phyloP scores from a whole-genome alignment of 2,329 filamentous ascomycete genomes.

The Fusarium coffeatum region DNA sequence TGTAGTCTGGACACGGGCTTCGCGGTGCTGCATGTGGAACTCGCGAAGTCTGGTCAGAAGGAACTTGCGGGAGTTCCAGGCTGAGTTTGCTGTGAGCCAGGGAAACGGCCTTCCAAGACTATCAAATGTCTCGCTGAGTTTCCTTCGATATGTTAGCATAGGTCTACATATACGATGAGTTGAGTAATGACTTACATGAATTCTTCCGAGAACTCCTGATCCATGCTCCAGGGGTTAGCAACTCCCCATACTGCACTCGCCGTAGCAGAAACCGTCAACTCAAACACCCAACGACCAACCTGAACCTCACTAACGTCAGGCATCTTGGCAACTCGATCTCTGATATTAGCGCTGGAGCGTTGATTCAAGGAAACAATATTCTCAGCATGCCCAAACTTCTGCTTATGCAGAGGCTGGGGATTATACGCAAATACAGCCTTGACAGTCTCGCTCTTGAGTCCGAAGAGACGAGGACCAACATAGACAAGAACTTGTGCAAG shows the following conservation, averaged over 20 bases:
- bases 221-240: conserved; percentile 48
- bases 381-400: conserved; percentile 43
- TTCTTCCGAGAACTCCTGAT: conserved; percentile 47
- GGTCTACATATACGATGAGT: fast-evolving
- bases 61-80: conserved; percentile 45
- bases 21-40: conserved; percentile 45
- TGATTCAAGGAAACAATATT: conserved; percentile 42
- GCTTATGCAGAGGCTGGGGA: conserved; percentile 45
- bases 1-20: conserved; percentile 38
- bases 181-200: conserved; percentile 44
- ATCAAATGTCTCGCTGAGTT: conserved; percentile 47
- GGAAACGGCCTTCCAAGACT: conserved; percentile 45
- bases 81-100: conserved; percentile 44
- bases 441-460: conserved; percentile 40
- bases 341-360: conserved; percentile 37
- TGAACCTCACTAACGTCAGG: conserved; percentile 31
- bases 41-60: conserved; percentile 41
- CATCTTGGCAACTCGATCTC: conserved; percentile 38
- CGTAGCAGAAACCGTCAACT: conserved; percentile 47
- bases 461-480: conserved; percentile 47
- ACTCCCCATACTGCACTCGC: conserved; percentile 49
- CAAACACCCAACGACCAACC: conserved; percentile 48
- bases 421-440: conserved; percentile 43
- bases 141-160: conserved; percentile 35
- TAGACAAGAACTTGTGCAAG: conserved; percentile 48